Base-by-base conservation (phyloP, 768 basidiomycete species). In the Lentinula guzmanii region DNA sequence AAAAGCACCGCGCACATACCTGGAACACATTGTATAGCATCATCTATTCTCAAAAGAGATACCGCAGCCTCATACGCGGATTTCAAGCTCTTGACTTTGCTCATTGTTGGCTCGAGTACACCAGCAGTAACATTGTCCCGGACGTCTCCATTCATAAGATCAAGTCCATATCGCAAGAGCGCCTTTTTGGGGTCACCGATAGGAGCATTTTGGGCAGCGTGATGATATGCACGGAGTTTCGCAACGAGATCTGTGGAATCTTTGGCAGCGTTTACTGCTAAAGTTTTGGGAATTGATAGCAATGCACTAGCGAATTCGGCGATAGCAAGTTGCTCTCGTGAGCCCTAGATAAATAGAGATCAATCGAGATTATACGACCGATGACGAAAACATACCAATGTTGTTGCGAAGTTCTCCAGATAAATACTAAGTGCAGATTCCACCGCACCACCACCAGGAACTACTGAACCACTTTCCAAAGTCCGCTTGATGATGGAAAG, bases 321-420 rank as follows among this genome's bases (percentile, higher is more conserved):
- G 69, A 99, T 98, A 18, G 97, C 97, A 57, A 99, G 80, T 72
- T 99, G 97, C 75, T 99, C 97, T 66, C 97, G 83, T 21, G 97
- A 99, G 52, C 96, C 97, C 96, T 98, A 13, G 9, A 43, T 70
- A 24, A n/a, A 31, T n/a, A 54, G 55, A 62, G 45, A 55, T 53
- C 24, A 52, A 46, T 28, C 60, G 58, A 61, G 50, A 2, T 35
- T 31, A 34, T 28, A 9, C n/a, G 5, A 21, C 2, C n/a, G 46
- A 8, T n/a, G 8, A 50, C 5, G 8, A 50, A 48, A 54, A 79
- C 89, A 72, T 72, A 96, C 96, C 74, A 98, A 77, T 21, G 95
- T 98, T 4, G 94, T 98, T 0, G 97, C 97, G 79, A 98, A 98
- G 78, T 97, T 99, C 75, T 99, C 96, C 60, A 98, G 76, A 74